Conservation (phyloP, 768 basidiomycete genomes). For the Lactarius pseudohatsudake region DNA sequence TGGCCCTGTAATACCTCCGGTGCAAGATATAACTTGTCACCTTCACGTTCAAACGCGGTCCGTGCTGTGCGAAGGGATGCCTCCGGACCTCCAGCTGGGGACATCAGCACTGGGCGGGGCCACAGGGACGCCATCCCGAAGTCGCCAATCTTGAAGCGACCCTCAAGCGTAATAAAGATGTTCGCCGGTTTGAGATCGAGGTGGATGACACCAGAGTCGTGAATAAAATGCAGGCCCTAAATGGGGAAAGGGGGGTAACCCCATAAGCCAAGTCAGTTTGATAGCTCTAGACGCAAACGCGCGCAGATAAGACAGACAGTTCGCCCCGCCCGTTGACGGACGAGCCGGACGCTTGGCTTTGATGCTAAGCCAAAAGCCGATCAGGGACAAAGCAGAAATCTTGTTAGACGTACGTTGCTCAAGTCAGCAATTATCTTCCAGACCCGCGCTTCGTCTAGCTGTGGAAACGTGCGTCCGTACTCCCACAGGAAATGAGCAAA, state of each 20-base stretch:
- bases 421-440: constrained; percentile 97
- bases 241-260: constrained; percentile 14
- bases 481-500: constrained; percentile 88
- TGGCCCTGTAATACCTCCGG: constrained; percentile 91
- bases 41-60: constrained; percentile 86
- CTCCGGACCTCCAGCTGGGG: constrained; percentile 24
- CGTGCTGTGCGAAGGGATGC: constrained; percentile 19
- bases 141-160: constrained; percentile 94
- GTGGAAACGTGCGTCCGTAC: constrained; percentile 81
- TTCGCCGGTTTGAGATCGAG: constrained; percentile 98
- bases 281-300: background rate
- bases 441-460: constrained; percentile 86
- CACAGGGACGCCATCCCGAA: constrained; percentile 98
- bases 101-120: constrained; percentile 55
- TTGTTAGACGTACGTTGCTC: constrained; percentile 64
- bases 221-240: constrained; percentile 87
- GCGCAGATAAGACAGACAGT: background rate
- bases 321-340: background rate
- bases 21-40: constrained; percentile 95
- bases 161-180: constrained; percentile 84
- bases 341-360: constrained; percentile 2
- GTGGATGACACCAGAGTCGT: constrained; percentile 86
- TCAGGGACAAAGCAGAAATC: constrained; percentile 16
- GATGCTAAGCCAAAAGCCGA: constrained; percentile 33
- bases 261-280: constrained; percentile 30